Evolutionary conservation across 257 asterid species (phyloP).

Genomic region (Lavandula angustifolia): DNA sequence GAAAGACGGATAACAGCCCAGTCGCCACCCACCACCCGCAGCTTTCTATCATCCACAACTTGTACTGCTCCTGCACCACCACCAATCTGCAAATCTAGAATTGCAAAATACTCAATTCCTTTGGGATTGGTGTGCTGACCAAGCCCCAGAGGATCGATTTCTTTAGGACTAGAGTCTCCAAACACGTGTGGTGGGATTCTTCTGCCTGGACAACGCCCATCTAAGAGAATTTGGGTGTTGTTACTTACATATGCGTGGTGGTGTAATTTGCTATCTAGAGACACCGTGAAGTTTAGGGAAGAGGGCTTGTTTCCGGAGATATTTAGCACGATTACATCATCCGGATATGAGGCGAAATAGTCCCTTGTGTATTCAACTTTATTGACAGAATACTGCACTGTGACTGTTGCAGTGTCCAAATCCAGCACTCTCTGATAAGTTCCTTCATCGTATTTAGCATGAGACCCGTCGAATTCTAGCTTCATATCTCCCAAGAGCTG

Average conservation of each 20-base stretch:
- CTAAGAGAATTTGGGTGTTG: conserved; percentile 55
- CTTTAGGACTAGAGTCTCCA: conserved; percentile 39
- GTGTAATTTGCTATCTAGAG: conserved; percentile 60
- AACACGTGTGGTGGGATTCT: conserved; percentile 39
- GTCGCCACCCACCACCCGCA: conserved; percentile 56
- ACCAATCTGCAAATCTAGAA: conserved; percentile 68
- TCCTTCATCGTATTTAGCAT: conserved; percentile 40
- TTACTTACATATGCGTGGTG: conserved; percentile 52
- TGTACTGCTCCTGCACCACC: conserved; percentile 36
- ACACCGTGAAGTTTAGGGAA: conserved; percentile 48
- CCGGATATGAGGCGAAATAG: conserved; percentile 67
- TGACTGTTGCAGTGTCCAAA: conserved; percentile 75
- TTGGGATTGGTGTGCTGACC: conserved; percentile 39
- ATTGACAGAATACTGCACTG: conserved; percentile 51
- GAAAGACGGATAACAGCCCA: conserved; percentile 65
- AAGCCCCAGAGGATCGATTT: conserved; percentile 33
- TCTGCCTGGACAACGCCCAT: conserved; percentile 62
- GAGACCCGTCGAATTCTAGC: conserved; percentile 58
- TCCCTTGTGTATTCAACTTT: conserved; percentile 53
- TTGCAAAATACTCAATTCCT: conserved; percentile 62
- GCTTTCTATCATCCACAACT: conserved; percentile 51
- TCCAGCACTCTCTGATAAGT: conserved; percentile 70
- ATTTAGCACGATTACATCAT: conserved; percentile 58
- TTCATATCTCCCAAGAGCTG: conserved; percentile 84
- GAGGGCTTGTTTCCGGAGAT: conserved; percentile 58